These are phyloP conservation scores for Phytophthora quininea DNA, from an alignment of 352 stramenopile genomes.

Conservation along the genomic window DNA sequence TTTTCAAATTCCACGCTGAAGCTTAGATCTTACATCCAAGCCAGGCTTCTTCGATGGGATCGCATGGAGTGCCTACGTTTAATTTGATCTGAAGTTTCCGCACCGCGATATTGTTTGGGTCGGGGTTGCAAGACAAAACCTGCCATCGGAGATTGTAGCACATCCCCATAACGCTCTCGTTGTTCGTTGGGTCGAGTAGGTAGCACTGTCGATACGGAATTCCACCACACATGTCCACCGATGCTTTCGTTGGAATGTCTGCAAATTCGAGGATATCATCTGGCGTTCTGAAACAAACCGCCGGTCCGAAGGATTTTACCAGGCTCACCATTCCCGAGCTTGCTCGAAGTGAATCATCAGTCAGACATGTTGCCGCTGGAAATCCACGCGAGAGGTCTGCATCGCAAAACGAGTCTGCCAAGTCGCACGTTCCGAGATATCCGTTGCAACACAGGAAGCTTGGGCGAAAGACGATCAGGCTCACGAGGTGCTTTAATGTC, in stretches of 20 bases:
- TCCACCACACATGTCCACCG: slow-evolving; percentile 21
- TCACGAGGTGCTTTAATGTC: slow-evolving; percentile 15
- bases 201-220: slow-evolving; percentile 24
- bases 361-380: slow-evolving; percentile 20
- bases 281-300: slow-evolving; percentile 19
- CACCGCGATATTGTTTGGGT: slow-evolving; percentile 25
- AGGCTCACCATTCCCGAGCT: slow-evolving; percentile 14
- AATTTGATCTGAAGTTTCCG: slow-evolving; percentile 23
- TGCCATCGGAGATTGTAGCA: slow-evolving; percentile 34
- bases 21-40: slow-evolving; percentile 17
- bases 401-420: slow-evolving; percentile 20
- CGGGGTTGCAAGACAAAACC: slow-evolving; percentile 29
- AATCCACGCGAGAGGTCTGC: slow-evolving; percentile 8
- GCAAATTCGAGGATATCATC: slow-evolving; percentile 26
- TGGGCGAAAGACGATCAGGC: slow-evolving; percentile 20
- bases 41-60: slow-evolving; percentile 24
- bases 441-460: slow-evolving; percentile 47
- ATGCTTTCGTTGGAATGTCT: slow-evolving; percentile 26
- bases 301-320: slow-evolving; percentile 7
- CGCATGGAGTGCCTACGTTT: slow-evolving; percentile 18
- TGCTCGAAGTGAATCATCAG: slow-evolving; percentile 5
- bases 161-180: slow-evolving; percentile 15
- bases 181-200: slow-evolving; percentile 10
- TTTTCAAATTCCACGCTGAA: not conserved
- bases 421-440: slow-evolving; percentile 32